A percentile compares a stretch with the other conserved stretches of the same genome.
These are phyloP conservation scores for Vigna hirtella DNA, from an alignment of 306 rosid species.

Conservation along the genomic window DNA sequence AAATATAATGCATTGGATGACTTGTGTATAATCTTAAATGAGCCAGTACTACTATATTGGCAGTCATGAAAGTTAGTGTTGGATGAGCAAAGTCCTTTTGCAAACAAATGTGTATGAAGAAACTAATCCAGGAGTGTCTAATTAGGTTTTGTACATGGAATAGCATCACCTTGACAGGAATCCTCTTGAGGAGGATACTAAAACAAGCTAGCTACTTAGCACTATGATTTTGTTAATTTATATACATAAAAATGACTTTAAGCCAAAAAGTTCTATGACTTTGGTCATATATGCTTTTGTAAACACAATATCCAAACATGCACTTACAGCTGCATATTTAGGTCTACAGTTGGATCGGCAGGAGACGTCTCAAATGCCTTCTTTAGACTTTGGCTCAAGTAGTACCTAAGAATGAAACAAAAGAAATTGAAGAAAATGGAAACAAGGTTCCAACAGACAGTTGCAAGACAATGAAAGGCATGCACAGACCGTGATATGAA, in stretches of 20 bases:
- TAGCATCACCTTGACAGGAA: not conserved
- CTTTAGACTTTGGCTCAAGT: conserved; percentile 58
- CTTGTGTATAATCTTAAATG: not conserved
- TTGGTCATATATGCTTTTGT: not conserved
- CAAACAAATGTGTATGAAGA: too few relatives aligned
- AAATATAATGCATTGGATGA: not conserved
- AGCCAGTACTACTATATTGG: not conserved
- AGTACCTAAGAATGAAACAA: conserved; percentile 60
- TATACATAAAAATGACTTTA: not conserved
- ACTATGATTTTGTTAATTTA: not conserved
- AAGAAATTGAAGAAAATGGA: conserved; percentile 36
- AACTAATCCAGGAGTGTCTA: not conserved
- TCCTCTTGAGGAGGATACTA: not conserved
- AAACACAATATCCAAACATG: conserved; percentile 11
- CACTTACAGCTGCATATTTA: conserved; percentile 79
- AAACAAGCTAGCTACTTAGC: conserved; percentile 31
- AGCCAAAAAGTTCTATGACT: not conserved
- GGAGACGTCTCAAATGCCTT: conserved; percentile 77
- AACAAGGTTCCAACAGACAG: conserved; percentile 1
- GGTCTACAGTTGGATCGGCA: conserved; percentile 94
- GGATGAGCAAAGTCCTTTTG: not conserved
- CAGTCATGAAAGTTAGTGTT: too few relatives aligned
- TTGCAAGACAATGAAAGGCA: conserved; percentile 8
- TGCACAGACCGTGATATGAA: conserved; percentile 70
- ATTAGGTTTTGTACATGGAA: not conserved